Percentiles rank a stretch among this genome's conserved stretches.
phyloP scores from a whole-genome alignment of 106 monocot genomes.

The Acanthochlamys bracteata region DNA sequence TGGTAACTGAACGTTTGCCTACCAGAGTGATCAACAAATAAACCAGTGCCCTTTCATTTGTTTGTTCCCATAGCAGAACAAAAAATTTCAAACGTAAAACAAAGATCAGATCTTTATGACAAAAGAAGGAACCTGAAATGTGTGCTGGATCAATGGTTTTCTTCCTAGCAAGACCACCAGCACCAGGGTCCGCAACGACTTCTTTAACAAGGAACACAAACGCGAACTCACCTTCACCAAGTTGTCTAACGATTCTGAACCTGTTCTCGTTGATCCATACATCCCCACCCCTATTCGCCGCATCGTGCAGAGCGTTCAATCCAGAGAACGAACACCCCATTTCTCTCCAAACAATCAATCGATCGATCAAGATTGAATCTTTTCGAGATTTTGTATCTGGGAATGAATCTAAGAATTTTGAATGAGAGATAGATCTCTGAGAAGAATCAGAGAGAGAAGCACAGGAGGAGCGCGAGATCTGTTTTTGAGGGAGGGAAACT shows the following conservation, averaged over 20 bases:
- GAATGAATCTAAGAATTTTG: no score
- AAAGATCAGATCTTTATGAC: no score
- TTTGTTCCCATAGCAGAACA: background rate
- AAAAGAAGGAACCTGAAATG: slow-evolving; percentile 44
- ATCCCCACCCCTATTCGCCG: slow-evolving; percentile 75
- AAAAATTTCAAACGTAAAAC: background rate
- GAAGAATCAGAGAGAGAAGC: no score
- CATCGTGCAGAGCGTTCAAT: slow-evolving; percentile 79
- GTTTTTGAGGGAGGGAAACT: no score
- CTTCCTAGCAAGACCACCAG: slow-evolving; percentile 30
- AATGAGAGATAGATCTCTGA: no score
- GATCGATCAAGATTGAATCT: no score
- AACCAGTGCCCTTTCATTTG: no score
- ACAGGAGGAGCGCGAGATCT: no score
- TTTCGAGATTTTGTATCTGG: no score
- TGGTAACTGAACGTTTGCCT: no score
- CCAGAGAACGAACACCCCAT: slow-evolving; percentile 99
- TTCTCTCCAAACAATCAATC: background rate
- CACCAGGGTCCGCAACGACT: slow-evolving; percentile 25
- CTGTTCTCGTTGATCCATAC: slow-evolving; percentile 98
- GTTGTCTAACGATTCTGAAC: slow-evolving; percentile 77
- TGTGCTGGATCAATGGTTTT: slow-evolving; percentile 50
- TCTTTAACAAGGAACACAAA: slow-evolving; percentile 91
- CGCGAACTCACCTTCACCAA: slow-evolving; percentile 92
- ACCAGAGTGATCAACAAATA: no score